Evolutionary conservation across 2,329 filamentous ascomycete genomes (phyloP).

Genomic region (Incumbomyces lentus): DNA sequence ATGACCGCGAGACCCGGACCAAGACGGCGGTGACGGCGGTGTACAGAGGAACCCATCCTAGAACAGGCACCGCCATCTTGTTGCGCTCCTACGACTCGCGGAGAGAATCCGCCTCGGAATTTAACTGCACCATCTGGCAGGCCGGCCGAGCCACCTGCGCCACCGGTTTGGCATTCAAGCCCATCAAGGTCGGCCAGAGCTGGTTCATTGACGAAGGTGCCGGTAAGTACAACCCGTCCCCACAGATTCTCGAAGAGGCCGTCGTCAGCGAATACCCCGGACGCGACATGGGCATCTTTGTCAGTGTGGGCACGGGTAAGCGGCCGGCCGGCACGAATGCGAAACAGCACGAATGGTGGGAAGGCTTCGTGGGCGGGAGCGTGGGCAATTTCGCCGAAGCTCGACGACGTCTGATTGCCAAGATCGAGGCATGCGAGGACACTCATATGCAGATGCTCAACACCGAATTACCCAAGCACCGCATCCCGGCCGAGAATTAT

Average conservation of each 20-base stretch:
- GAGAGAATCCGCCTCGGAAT: conserved; percentile 80
- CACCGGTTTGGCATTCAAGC: conserved; percentile 88
- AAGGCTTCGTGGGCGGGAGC: conserved; percentile 61
- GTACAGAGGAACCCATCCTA: conserved; percentile 65
- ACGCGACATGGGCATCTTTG: conserved; percentile 78
- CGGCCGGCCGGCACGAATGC: conserved; percentile 62
- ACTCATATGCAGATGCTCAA: conserved; percentile 79
- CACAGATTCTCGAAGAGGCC: conserved; percentile 78
- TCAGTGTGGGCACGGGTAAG: conserved; percentile 91
- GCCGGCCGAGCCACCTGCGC: conserved; percentile 89
- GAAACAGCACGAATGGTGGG: conserved; percentile 72
- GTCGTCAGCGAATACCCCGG: conserved; percentile 91
- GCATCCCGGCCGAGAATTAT: conserved; percentile 81
- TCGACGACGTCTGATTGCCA: conserved; percentile 67
- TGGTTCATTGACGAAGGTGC: conserved; percentile 87
- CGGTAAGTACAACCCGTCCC: conserved; percentile 84
- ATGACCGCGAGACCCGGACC: conserved; percentile 71
- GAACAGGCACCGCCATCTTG: conserved; percentile 57
- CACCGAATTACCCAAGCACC: conserved; percentile 64
- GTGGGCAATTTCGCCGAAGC: conserved; percentile 89
- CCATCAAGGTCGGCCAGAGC: conserved; percentile 85
- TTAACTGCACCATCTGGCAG: conserved; percentile 93
- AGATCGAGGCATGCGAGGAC: conserved; percentile 90
- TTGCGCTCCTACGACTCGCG: conserved; percentile 92
- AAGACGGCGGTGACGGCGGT: conserved; percentile 88